Base-by-base conservation (phyloP, 2,329 filamentous ascomycete species). In the Acrocalymma vagum region DNA sequence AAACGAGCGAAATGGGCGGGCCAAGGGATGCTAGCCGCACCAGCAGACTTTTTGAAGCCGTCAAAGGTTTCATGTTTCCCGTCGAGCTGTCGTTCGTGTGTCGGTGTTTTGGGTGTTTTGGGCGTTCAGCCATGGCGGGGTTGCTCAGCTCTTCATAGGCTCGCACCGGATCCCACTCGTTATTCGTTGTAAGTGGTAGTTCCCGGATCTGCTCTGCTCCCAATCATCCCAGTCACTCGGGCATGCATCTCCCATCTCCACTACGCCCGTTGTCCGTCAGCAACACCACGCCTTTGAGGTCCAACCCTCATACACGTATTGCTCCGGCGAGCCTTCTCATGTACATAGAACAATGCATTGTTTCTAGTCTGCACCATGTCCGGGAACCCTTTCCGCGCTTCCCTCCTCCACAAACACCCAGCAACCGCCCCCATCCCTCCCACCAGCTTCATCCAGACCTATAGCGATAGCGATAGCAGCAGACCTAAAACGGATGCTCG, bases 311-410 rank as follows among this genome's bases (percentile, higher is more conserved):
- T n/a, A n/a, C n/a, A n/a, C n/a, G n/a, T n/a, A n/a, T n/a, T n/a
- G n/a, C n/a, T n/a, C n/a, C n/a, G n/a, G n/a, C 48, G 48, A 52
- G 55, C 46, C 41, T 44, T 38, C 46, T 51, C 55, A 51, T 64
- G 62, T 70, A 63, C 55, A 65, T 66, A 66, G 56, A 61, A 67
- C 60, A 65, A 70, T 70, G 65, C 62, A 67, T 67, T 65, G 61
- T 60, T 62, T 45, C 47, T 67, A 54, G 51, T 38, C 45, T 45
- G 45, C 58, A 66, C 42, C 59, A 71, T 71, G 68, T 67, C 68
- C 51, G 67, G 65, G 48, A 71, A 71, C 46, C 68, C 68, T 13
- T 71, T 71, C 58, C 67, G 68, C 50, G 49, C 58, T 29, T 69
- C 68, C 48, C 55, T 60, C 43, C 43, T 54, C 29, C 56, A 53